Conservation (phyloP, 2,329 filamentous ascomycete species). For the Ophiocordyceps sinensis region DNA sequence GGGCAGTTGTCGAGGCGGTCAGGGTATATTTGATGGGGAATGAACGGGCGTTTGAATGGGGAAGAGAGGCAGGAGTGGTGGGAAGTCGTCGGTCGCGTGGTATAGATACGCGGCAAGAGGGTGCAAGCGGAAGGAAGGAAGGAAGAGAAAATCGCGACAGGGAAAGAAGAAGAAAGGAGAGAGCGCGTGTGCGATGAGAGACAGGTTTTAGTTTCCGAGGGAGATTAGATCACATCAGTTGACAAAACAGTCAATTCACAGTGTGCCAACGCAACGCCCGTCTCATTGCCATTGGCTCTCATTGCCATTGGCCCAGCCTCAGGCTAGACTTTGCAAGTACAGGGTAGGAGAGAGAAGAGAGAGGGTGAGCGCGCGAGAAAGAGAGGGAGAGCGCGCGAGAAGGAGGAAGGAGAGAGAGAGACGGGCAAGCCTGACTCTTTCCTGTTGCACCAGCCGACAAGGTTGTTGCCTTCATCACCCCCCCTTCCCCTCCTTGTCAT, state of each 20-base stretch:
- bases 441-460: neutral
- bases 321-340: neutral
- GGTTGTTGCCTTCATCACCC: too few relatives aligned
- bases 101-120: too few relatives aligned
- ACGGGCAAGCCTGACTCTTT: constrained; percentile 1
- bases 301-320: neutral
- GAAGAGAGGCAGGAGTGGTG: too few relatives aligned
- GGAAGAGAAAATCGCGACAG: neutral
- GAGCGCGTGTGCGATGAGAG: constrained; percentile 3
- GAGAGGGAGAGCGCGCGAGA: too few relatives aligned
- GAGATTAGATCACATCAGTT: constrained; percentile 8
- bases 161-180: neutral
- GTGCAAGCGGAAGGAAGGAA: neutral
- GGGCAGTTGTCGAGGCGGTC: too few relatives aligned
- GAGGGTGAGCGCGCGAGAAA: too few relatives aligned
- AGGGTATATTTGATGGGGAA: too few relatives aligned
- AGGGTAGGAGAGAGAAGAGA: too few relatives aligned
- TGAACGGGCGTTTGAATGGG: too few relatives aligned
- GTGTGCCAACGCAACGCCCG: constrained; percentile 1
- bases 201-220: constrained; percentile 17
- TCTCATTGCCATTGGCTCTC: neutral
- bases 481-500: too few relatives aligned
- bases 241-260: constrained; percentile 2
- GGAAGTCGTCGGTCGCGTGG: too few relatives aligned
- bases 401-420: neutral